Evolutionary conservation across 75 land plant genomes (phyloP), one percentile per base, ranked within the genome.

Genomic region (Ceratopteris richardii): DNA sequence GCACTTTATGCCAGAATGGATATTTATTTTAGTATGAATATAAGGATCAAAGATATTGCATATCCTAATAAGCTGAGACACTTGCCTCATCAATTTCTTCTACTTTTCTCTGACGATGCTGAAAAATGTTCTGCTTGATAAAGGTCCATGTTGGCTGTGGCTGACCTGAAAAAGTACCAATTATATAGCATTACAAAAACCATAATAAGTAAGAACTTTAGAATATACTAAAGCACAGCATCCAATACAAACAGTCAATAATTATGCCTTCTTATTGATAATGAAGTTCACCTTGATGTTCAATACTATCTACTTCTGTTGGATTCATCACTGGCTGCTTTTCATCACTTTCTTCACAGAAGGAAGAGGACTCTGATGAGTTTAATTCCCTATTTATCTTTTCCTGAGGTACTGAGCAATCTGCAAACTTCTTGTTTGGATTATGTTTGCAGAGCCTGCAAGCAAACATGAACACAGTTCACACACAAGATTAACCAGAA

Each of bases 381-480:
- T 79, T 69, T 65, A 93, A 67, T 44, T 79, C 98, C 27, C 70
- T 77, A 75, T 93, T 69, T 26, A 84, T 74, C 63, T 82, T 88
- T 77, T 80, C 98, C 77, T 93, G 98, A 19, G 94, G 87, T 31
- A 81, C 73, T 42, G 79, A 82, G 60, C 94, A 93, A 31, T 88
- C 81, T 44, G 90, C 81, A 78, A 74, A 82, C 28, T 67, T 63
- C 58, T 76, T 81, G 65, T 93, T 87, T 55, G 70, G 57, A 64
- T 93, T 93, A 44, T 88, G 95, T 55, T 71, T 76, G 58, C 98
- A 93, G 24, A 81, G 77, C 95, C 98, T 93, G 14, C 28, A 23
- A 23, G 7, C 23, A 2, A 22, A 28, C 5, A 52, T 2, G 7
- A 52, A 52, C 22, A 40, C 20, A 48, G 18, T 4, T 10, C 6